These are phyloP conservation scores for Saxophila tyrrhenica DNA, from an alignment of 495 filamentous ascomycete genomes.

Conservation along the genomic window DNA sequence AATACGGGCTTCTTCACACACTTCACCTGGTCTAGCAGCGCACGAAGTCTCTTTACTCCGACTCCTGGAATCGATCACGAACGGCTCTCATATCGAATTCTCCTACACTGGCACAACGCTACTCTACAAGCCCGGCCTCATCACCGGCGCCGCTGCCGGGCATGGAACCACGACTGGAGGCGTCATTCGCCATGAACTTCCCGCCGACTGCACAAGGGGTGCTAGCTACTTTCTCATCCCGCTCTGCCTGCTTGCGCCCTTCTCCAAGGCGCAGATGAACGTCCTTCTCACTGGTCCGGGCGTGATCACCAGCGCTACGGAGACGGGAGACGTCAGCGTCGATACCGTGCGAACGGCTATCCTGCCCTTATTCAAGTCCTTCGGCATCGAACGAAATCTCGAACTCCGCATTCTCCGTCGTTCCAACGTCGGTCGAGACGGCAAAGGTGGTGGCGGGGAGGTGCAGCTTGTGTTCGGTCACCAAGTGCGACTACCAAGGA, in stretches of 20 bases:
- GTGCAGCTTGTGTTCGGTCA: conserved; percentile 86
- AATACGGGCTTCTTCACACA: conserved; percentile 76
- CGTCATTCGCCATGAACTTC: conserved; percentile 65
- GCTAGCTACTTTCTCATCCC: conserved; percentile 88
- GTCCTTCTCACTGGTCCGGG: conserved; percentile 81
- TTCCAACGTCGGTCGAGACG: conserved; percentile 60
- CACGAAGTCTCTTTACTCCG: conserved; percentile 94
- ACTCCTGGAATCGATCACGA: conserved; percentile 86
- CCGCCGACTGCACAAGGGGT: conserved; percentile 60
- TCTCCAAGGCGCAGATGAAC: conserved; percentile 78
- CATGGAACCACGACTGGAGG: conserved; percentile 54
- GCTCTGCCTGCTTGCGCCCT: conserved; percentile 82
- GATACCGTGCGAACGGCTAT: conserved; percentile 91
- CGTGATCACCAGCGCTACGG: conserved; percentile 81
- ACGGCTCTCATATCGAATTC: conserved; percentile 88
- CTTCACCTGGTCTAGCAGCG: conserved; percentile 73
- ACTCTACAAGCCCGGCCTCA: conserved; percentile 81
- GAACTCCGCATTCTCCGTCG: conserved; percentile 74
- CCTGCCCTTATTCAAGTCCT: conserved; percentile 76
- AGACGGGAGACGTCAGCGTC: conserved; percentile 69
- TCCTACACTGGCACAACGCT: conserved; percentile 89
- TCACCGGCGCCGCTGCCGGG: conserved; percentile 65
- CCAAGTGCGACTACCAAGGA: conserved; percentile 86
- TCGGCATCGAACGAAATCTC: conserved; percentile 77
- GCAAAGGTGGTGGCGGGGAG: conserved; percentile 73